Evolutionary conservation across 768 basidiomycete species (phyloP).

Genomic region (Naganishia onofrii): DNA sequence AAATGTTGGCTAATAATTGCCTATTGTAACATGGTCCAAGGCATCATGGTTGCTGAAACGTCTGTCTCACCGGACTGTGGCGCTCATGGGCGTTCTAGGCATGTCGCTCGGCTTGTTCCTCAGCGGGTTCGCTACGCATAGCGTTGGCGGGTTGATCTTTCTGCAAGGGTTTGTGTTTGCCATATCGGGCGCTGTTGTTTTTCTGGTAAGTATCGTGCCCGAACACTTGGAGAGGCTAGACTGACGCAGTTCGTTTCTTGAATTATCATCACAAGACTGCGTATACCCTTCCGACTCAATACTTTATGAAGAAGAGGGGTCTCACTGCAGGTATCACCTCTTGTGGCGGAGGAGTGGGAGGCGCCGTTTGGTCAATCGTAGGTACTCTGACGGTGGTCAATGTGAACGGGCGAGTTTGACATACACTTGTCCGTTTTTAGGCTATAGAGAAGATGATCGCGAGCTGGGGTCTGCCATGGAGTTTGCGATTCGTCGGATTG

Average conservation of each 20-base stretch:
- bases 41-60: slow-evolving; percentile 29
- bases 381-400: not conserved
- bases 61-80: slow-evolving; percentile 3
- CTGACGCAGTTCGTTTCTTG: not conserved
- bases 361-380: slow-evolving; percentile 33
- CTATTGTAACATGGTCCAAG: not conserved
- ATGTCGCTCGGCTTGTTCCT: not conserved
- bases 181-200: slow-evolving; percentile 17
- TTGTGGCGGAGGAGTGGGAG: slow-evolving; percentile 33
- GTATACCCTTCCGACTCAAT: slow-evolving; percentile 33
- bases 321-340: slow-evolving; percentile 34
- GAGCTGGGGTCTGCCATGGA: slow-evolving; percentile 25
- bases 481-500: slow-evolving; percentile 24
- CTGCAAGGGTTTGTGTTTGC: slow-evolving; percentile 34
- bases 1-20: not conserved
- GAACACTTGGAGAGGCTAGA: not conserved
- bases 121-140: slow-evolving; percentile 28
- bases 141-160: slow-evolving; percentile 32
- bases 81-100: slow-evolving; percentile 25
- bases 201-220: slow-evolving; percentile 20
- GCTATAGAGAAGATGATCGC: slow-evolving; percentile 30
- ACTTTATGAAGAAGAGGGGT: slow-evolving; percentile 32
- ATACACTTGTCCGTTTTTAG: not conserved
- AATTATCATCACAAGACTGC: slow-evolving; percentile 22
- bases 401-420: not conserved